Base-by-base conservation (phyloP, 306 rosid genomes). In the Canavalia ensiformis region DNA sequence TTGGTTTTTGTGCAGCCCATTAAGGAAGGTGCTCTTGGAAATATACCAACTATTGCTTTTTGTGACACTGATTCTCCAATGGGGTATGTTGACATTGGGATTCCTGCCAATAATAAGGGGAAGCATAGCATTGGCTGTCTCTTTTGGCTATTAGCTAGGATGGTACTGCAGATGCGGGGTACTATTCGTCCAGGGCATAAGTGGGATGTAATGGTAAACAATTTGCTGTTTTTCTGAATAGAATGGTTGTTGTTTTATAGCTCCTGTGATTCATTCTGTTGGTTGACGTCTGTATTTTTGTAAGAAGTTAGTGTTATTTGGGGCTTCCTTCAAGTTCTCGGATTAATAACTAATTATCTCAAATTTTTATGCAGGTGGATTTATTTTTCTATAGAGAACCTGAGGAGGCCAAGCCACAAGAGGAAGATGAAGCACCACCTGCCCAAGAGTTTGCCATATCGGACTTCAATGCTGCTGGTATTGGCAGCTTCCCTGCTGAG, bases 101-200 rank as follows among this genome's bases (percentile, higher is more conserved):
- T 93, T 77, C 97, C 97, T 13, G 92, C 97, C 69, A 93, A 93
- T 52, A 93, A 93, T 76, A 93, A 93, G 91, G 97, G 97, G 6
- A 93, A 93, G 74, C 94, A 93, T 59, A 91, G 97, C 80, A 90
- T 93, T 44, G 97, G 97, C 13, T 93, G 97, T 66, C 97, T 93
- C 8, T 91, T 91, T 58, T 93, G 97, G 97, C 75, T 93, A 18
- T 84, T 93, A 34, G 94, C 94, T 34, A 87, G 97, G 76, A 93
- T 93, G 97, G 97, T 93, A 12, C 69, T 93, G 83, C 92, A 91
- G 84, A 93, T 93, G 97, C 87, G 97, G 6, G 92, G 91, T 8
- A 87, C 97, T 2, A 86, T 91, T 29, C 94, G 90, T 62, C 88
- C 89, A 3, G 94, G 96, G 25, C 91, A 71, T 8, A 86, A 88